Evolutionary conservation across 2,329 filamentous ascomycete genomes (phyloP), one percentile per base, ranked within the genome.

Genomic region (Hymenoscyphus infarciens): DNA sequence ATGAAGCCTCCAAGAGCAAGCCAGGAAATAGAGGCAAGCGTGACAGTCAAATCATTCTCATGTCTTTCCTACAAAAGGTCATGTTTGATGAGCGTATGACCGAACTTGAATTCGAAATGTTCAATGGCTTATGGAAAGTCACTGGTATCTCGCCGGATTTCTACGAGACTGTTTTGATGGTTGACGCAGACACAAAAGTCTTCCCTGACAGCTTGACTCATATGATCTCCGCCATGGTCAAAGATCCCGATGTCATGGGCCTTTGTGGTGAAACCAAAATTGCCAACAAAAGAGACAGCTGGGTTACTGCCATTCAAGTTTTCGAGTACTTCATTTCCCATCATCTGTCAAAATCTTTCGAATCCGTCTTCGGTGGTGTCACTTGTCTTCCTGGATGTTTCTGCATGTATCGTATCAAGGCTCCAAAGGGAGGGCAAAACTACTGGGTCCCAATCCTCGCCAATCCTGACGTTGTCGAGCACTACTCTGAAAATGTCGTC

Each of bases 71-170:
- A 70, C 95, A 99, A 75, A 99, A 99, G 80, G 95, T 99, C 74
- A 99, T 99, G 95, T 99, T 99, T 72, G 95, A 99, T 75, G 96
- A 99, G 79, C 90, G 95, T 66, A 99, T 99, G 95, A 99, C 96
- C 19, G 94, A 99, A 77, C 88, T 99, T 59, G 95, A 99, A 76
- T 99, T 92, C 74, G 95, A 99, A 75, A 98, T 99, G 91, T 99
- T 99, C 82, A 99, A 98, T 75, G 95, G 95, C 60, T 83, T 99
- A 67, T 99, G 94, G 93, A 97, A 97, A 77, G 91, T 99, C 54
- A 99, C 95, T 19, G 96, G 96, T 70, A 98, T 99, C 67, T 96
- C 93, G 3, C 95, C 95, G 15, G 95, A 99, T 77, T 99, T 93
- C 76, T 99, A 98, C 77, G 95, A 99, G 76, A 89, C 94, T 27